Evolutionary conservation across 1,284 basidiomycete species (phyloP).

Genomic region (Ceratobasidium sp.): DNA sequence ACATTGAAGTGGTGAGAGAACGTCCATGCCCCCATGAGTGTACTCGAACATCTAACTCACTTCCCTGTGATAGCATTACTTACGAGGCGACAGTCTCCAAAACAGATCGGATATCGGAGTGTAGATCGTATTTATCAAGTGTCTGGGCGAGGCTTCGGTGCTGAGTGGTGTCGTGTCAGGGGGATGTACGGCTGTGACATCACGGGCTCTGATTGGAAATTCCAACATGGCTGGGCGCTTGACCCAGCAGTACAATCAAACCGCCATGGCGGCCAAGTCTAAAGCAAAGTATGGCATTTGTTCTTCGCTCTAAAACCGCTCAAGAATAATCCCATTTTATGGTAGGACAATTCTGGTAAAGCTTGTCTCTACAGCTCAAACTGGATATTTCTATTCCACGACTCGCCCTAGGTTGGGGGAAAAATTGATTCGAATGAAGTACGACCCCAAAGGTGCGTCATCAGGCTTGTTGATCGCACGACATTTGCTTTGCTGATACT

Average conservation of each 20-base stretch:
- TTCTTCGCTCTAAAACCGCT: slow-evolving; percentile 20
- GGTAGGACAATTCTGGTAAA: slow-evolving; percentile 82
- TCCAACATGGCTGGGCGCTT: not conserved
- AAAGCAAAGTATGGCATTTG: slow-evolving; percentile 66
- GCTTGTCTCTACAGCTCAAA: slow-evolving; percentile 87
- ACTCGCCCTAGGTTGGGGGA: slow-evolving; percentile 73
- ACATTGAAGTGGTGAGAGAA: too few species aligned
- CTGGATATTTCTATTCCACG: slow-evolving; percentile 89
- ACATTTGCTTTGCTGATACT: not conserved
- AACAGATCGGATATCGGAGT: too few species aligned
- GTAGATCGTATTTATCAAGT: too few species aligned
- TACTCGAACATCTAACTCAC: too few species aligned
- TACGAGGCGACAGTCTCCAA: too few species aligned
- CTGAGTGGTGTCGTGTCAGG: too few species aligned
- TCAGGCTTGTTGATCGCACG: not conserved
- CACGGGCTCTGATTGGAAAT: not conserved
- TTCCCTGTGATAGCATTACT: too few species aligned
- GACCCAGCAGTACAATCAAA: not conserved
- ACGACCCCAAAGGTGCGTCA: slow-evolving; percentile 80
- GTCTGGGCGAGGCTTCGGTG: too few species aligned
- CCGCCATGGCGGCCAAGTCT: slow-evolving; percentile 57
- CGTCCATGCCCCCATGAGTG: too few species aligned
- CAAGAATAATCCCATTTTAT: not conserved
- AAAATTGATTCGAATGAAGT: slow-evolving; percentile 83
- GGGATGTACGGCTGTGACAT: too few species aligned